phyloP scores from a whole-genome alignment of 345 rosid genomes.

The Corchorus capsularis region DNA sequence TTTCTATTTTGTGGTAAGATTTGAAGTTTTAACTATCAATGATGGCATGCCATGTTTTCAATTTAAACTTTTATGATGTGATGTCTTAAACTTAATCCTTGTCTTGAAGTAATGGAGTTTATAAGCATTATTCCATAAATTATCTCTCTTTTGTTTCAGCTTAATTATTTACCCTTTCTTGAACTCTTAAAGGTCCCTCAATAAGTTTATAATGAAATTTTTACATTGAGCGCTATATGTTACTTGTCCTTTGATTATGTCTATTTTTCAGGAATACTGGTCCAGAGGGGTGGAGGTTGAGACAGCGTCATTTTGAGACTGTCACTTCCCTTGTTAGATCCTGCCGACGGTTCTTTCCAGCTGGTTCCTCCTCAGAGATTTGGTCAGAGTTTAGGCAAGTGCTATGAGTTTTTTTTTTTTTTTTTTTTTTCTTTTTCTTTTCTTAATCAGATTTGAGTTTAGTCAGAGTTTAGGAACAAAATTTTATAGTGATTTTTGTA shows the following conservation, averaged over 20 bases:
- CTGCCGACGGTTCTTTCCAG: slow-evolving; percentile 80
- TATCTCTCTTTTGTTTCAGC: not conserved
- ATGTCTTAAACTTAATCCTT: not conserved
- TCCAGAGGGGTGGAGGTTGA: slow-evolving; percentile 96
- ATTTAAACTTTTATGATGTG: slow-evolving; percentile 10
- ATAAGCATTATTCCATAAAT: not conserved
- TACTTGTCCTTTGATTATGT: slow-evolving; percentile 16
- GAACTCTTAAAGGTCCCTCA: not conserved
- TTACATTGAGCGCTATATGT: not conserved
- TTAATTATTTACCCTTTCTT: not conserved
- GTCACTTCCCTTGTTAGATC: slow-evolving; percentile 87
- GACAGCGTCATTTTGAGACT: slow-evolving; percentile 89
- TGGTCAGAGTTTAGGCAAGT: slow-evolving; percentile 94
- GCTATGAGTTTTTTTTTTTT: slow-evolving; percentile 12
- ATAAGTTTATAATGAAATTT: not conserved
- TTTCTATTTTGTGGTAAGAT: not conserved
- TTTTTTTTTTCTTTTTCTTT: not conserved
- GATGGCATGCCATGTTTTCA: not conserved
- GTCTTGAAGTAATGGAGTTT: not conserved
- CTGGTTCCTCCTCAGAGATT: slow-evolving; percentile 87
- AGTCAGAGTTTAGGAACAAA: not conserved
- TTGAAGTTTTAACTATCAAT: not conserved
- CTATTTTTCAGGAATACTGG: slow-evolving; percentile 71
- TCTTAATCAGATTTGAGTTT: not conserved
- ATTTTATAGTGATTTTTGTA: not conserved